Conservation (phyloP, 1,284 basidiomycete species). For the Pascua sp. region DNA sequence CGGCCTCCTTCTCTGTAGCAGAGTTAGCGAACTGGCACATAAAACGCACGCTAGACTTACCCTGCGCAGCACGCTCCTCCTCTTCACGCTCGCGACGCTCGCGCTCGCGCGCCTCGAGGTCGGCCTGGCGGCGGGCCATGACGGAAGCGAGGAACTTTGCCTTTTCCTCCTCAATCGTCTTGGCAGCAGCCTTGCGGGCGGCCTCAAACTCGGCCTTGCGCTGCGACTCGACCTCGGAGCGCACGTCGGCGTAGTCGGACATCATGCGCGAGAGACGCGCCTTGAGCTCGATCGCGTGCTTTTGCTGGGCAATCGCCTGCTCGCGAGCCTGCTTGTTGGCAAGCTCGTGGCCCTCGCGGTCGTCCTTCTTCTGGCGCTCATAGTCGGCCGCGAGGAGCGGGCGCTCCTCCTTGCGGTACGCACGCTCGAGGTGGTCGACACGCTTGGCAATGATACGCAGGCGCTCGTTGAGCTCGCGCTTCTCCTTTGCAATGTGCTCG, state of each 20-base stretch:
- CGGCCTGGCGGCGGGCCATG: slow-evolving; percentile 50
- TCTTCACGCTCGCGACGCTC: slow-evolving; percentile 58
- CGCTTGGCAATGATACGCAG: slow-evolving; percentile 83
- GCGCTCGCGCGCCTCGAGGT: slow-evolving; percentile 60
- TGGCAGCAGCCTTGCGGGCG: slow-evolving; percentile 59
- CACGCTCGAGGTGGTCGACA: slow-evolving; percentile 93
- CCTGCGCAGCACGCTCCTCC: slow-evolving; percentile 49
- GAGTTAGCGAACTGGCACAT: slow-evolving; percentile 52
- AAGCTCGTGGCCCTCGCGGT: slow-evolving; percentile 66
- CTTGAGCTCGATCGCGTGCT: slow-evolving; percentile 73
- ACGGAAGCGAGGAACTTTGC: slow-evolving; percentile 62
- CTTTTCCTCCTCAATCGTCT: slow-evolving; percentile 84
- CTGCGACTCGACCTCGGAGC: slow-evolving; percentile 61
- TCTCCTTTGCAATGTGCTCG: slow-evolving; percentile 93
- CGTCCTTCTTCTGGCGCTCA: slow-evolving; percentile 73
- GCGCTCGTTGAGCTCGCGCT: slow-evolving; percentile 79
- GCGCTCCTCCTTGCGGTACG: slow-evolving; percentile 89
- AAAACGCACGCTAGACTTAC: not conserved
- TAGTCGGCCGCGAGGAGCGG: slow-evolving; percentile 85
- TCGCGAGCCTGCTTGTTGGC: slow-evolving; percentile 64
- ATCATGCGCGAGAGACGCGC: slow-evolving; percentile 69
- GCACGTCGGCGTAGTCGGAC: slow-evolving; percentile 66
- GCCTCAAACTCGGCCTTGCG: slow-evolving; percentile 69
- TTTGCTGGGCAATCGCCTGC: slow-evolving; percentile 61
- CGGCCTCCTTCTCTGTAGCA: slow-evolving; percentile 56